A percentile compares a stretch with the other conserved stretches of the same genome.
Evolutionary conservation across 495 filamentous ascomycete genomes (phyloP).

Genomic region (Aspergillus baeticus): DNA sequence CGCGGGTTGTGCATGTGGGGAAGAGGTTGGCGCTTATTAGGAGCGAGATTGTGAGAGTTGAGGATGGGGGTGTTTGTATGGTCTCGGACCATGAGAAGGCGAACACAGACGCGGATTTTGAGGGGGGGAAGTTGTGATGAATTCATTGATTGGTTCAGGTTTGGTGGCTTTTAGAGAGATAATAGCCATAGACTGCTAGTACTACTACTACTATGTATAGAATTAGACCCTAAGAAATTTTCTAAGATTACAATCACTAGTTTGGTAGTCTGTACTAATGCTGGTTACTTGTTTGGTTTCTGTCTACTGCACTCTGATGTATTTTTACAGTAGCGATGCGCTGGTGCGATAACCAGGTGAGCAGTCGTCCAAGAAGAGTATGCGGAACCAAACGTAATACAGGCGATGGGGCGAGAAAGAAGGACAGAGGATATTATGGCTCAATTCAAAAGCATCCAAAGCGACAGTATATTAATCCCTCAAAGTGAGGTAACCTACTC

Average conservation of each 20-base stretch:
- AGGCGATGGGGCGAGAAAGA: constrained; percentile 12
- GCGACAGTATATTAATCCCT: constrained; percentile 29
- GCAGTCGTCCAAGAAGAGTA: not conserved
- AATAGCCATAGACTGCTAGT: too few relatives aligned
- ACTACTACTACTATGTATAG: not conserved
- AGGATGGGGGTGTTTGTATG: constrained; percentile 53
- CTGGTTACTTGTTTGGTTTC: not conserved
- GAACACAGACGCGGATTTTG: constrained; percentile 53
- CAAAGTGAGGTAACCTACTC: constrained; percentile 35
- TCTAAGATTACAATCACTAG: too few relatives aligned
- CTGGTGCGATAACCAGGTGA: not conserved
- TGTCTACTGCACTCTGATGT: not conserved
- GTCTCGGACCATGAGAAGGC: constrained; percentile 71
- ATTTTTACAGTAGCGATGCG: not conserved
- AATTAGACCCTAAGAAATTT: too few relatives aligned
- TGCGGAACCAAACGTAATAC: constrained; percentile 15
- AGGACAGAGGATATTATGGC: constrained; percentile 30
- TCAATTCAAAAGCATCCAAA: constrained; percentile 32
- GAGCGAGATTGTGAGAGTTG: constrained; percentile 39
- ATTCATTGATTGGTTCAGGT: constrained; percentile 17
- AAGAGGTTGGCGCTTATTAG: constrained; percentile 49
- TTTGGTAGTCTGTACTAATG: not conserved
- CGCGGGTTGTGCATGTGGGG: constrained; percentile 64
- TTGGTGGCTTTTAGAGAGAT: not conserved
- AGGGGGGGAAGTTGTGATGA: constrained; percentile 20